Percentiles rank a stretch among this genome's conserved stretches.
Conservation (phyloP, 2,329 filamentous ascomycete genomes). For the Capronia epimyces region DNA sequence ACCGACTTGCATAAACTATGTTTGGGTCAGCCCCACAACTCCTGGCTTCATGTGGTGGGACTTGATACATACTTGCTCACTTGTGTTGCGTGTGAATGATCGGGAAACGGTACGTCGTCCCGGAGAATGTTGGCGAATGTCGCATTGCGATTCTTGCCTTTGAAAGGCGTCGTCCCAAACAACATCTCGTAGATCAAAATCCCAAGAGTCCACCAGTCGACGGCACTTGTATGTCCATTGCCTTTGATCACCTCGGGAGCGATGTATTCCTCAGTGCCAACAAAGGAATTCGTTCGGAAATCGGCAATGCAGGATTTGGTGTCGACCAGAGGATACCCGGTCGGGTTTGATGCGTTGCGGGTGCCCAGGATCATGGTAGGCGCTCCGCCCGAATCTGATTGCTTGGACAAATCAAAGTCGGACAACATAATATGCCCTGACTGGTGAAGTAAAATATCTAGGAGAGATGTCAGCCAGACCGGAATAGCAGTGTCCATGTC, state of each 20-base stretch:
- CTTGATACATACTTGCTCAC: conserved; percentile 73
- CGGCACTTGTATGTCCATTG: conserved; percentile 93
- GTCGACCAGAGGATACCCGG: conserved; percentile 90
- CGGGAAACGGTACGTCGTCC: conserved; percentile 93
- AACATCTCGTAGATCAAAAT: conserved; percentile 99
- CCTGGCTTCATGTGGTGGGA: background rate
- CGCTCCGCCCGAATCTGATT: conserved; percentile 90
- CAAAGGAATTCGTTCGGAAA: conserved; percentile 97
- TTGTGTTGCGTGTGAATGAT: conserved; percentile 74
- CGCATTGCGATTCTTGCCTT: conserved; percentile 96
- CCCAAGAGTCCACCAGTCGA: conserved; percentile 98
- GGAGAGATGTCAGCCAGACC: conserved; percentile 36
- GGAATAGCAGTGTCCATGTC: background rate
- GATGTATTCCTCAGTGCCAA: conserved; percentile 98
- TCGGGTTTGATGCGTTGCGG: conserved; percentile 78
- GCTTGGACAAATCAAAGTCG: conserved; percentile 96
- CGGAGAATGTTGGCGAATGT: conserved; percentile 96
- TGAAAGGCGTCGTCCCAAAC: conserved; percentile 96
- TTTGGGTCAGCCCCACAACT: conserved; percentile 32
- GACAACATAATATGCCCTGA: conserved; percentile 99
- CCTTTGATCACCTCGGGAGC: conserved; percentile 98
- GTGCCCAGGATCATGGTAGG: conserved; percentile 92
- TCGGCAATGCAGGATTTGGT: conserved; percentile 97
- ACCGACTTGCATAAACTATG: conserved; percentile 87
- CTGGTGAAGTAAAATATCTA: conserved; percentile 94